Evolutionary conservation across 768 basidiomycete genomes (phyloP), one percentile per base, ranked within the genome.

Genomic region (Leucosporidium yakuticum): DNA sequence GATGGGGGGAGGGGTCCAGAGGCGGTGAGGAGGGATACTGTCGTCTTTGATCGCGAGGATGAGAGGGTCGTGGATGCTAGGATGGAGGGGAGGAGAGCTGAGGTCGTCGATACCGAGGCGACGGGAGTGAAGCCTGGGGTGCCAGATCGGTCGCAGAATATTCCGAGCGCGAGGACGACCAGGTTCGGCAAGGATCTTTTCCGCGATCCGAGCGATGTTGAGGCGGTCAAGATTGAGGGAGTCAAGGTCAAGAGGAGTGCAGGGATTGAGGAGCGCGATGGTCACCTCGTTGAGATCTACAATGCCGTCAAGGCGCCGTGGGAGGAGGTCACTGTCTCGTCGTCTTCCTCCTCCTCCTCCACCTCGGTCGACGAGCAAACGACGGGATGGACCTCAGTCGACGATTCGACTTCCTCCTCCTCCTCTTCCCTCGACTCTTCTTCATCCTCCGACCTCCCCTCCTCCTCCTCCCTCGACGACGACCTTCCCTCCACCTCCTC

Each of bases 91-190:
- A 36, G 34, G 34, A 15, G 39, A 44, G 39, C 39, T 7, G 92
- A 92, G 14, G 83, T 98, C 27, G 86, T 97, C 31, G 44, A 60
- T 39, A 25, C 59, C 17, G 54, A 68, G 27, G 34, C 12, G 23
- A 54, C 55, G 4, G 72, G 64, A 47, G 67, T 60, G 19, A 23
- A 21, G 27, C 72, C 69, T 2, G 72, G 72, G 20, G 63, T 58
- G 47, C 71, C 71, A 1, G 68, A 73, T 48, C 31, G 29, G 27
- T 58, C 36, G 23, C 62, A 21, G 23, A 20, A 39, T 12, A 23
- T 69, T n/a, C 71, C 71, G 27, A 44, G 49, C 5, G 71, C 71
- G 53, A 57, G 70, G 39, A 67, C 68, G 62, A 73, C 71, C 9
- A 39, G 63, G 56, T 69, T 70, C 32, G 72, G 72, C 12, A 73